Evolutionary conservation across 2,329 filamentous ascomycete genomes (phyloP), one percentile per base, ranked within the genome.

Genomic region (Alternaria brassicicola): DNA sequence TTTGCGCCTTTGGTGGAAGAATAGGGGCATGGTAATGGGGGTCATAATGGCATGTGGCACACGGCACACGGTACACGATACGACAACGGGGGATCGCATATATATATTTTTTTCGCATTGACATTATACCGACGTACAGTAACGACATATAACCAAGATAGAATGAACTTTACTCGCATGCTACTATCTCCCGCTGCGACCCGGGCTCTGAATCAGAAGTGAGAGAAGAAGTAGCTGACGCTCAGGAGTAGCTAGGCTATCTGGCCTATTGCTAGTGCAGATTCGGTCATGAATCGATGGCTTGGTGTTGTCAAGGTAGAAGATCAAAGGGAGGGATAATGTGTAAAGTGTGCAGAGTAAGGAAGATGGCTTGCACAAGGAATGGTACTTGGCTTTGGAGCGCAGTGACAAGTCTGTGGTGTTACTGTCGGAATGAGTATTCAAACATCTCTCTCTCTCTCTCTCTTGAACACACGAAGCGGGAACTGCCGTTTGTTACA

Each of bases 71-170:
- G 13, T 25, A 13, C 5, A 47, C 12, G 43, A 47, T 13, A 47
- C 30, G 43, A 47, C 8, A 13, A 23, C 19, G 19, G 19, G 10
- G 15, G 30, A 47, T 12, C 2, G 8, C 3, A 10, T 21, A n/a
- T n/a, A n/a, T n/a, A n/a, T n/a, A n/a, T 2, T 13, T 2, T 0
- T 12, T 12, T 25, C 13, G 43, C 30, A 47, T 12, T 23, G 17
- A 25, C 19, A 35, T 30, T 25, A 39, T 12, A 39, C 10, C 36
- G 17, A 39, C 36, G 36, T 13, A 23, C 19, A 23, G 36, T 3
- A 39, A 39, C 36, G 30, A 47, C 35, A 47, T 47, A 47, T 47
- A 47, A 28, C 43, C 43, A 47, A 17, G 43, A 47, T 47, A 47
- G 43, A 47, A 17, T 35, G 13, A 17, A 47, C 4, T 17, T 45